Base-by-base conservation (phyloP, 371 early-diverging fungal species). In the Apophysomyces elegans region DNA sequence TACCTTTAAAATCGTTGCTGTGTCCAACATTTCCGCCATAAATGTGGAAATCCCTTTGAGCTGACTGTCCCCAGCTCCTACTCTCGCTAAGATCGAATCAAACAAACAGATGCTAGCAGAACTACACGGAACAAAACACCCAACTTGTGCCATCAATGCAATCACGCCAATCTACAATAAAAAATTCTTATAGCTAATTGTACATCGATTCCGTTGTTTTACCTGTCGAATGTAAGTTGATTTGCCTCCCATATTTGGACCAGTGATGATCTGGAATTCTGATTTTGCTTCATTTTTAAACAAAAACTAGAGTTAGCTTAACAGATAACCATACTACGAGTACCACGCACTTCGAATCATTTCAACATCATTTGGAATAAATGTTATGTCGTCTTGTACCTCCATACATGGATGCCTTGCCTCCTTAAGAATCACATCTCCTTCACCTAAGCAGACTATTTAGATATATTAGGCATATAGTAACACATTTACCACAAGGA, bases 11-110 rank as follows among this genome's bases (percentile, higher is more conserved):
- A 99, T 99, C 2, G 93, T 88, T 0, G 98, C 90, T 1, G 99
- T 97, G 77, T 99, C 99, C 12, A 97, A 79, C 99, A 99, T 99
- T 81, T 99, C 99, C 0, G 96, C 93, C 99, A 99, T 99, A 74
- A 99, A 99, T 4, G 99, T 99, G 4, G 97, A 96, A 0, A 96
- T 91, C 35, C 98, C 97, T 60, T 93, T 95, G 54, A 94, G 81
- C 66, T 96, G 93, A 65, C 92, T 92, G 71, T 99, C 99, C 36
- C 95, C 93, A 1, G 99, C 99, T 6, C 99, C 99, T 0, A 99
- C 96, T 66, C 99, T 84, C 0, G 97, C 94, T 58, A 96, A 86
- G 36, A 99, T 95, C 39, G 94, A 88, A 72, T 99, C 98, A 70
- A 98, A 92, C 0, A 99, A 74, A 54, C 90, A 88, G 4, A 99